These are phyloP conservation scores for Podaxis rugospora DNA, from an alignment of 768 basidiomycete genomes.

Conservation along the genomic window DNA sequence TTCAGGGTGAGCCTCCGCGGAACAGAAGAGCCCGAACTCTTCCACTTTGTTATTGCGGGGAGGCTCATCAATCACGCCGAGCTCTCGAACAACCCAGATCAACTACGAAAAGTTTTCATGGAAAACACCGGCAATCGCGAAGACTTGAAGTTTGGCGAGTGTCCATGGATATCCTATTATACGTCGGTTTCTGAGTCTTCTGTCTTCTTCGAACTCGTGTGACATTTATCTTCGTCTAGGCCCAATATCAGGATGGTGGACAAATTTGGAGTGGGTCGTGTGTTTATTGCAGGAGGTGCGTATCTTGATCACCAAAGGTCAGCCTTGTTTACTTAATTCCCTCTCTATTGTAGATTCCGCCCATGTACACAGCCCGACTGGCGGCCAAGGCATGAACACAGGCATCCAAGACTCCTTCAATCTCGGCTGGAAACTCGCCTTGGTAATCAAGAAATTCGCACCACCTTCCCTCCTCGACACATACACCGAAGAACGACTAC, in stretches of 20 bases:
- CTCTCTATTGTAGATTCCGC: slow-evolving; percentile 30
- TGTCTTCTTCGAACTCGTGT: background rate
- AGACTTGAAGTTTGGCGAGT: slow-evolving; percentile 27
- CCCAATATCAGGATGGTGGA: slow-evolving; percentile 43
- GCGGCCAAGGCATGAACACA: slow-evolving; percentile 28
- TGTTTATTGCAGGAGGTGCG: slow-evolving; percentile 41
- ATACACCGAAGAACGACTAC: slow-evolving; percentile 30
- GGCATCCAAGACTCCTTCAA: slow-evolving; percentile 31
- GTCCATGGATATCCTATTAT: slow-evolving; percentile 18
- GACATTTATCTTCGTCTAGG: slow-evolving; percentile 17
- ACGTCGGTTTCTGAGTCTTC: slow-evolving; percentile 12
- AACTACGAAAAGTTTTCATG: slow-evolving; percentile 17
- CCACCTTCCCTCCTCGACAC: slow-evolving; percentile 23
- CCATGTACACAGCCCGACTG: slow-evolving; percentile 35
- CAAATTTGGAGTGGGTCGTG: slow-evolving; percentile 33
- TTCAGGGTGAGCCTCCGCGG: slow-evolving; percentile 17
- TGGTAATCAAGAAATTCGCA: slow-evolving; percentile 27
- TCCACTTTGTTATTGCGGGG: slow-evolving; percentile 21
- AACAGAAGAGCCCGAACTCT: slow-evolving; percentile 19
- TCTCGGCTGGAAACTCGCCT: slow-evolving; percentile 33
- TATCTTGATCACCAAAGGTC: background rate
- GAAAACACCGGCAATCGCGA: slow-evolving; percentile 19
- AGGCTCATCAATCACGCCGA: slow-evolving; percentile 16
- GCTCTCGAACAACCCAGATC: slow-evolving; percentile 9
- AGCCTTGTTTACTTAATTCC: background rate